Evolutionary conservation across 2,329 filamentous ascomycete genomes (phyloP).

Genomic region (Arthrobotrys musiformis): DNA sequence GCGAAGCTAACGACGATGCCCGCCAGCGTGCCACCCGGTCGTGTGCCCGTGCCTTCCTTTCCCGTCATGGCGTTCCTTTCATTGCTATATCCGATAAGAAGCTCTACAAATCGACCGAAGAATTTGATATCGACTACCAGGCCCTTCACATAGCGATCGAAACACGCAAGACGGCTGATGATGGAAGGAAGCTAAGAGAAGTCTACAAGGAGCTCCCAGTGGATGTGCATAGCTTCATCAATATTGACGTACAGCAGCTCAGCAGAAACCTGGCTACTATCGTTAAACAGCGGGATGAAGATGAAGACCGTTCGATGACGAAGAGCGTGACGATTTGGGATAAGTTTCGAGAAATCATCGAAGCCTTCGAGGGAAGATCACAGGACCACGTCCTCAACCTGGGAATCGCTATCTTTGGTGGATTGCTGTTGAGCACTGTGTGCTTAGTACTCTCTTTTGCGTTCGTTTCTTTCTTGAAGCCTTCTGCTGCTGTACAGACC

Average conservation of each 20-base stretch:
- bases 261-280: slow-evolving; percentile 68
- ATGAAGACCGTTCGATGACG: slow-evolving; percentile 3
- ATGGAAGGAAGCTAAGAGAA: slow-evolving; percentile 55
- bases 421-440: slow-evolving; percentile 27
- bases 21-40: slow-evolving; percentile 62
- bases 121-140: slow-evolving; percentile 63
- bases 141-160: slow-evolving; percentile 67
- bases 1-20: slow-evolving; percentile 64
- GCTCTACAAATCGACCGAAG: slow-evolving; percentile 62
- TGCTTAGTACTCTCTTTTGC: slow-evolving; percentile 22
- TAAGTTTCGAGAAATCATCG: slow-evolving; percentile 21
- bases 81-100: slow-evolving; percentile 67
- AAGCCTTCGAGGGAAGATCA: slow-evolving; percentile 12
- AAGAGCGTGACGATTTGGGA: slow-evolving; percentile 15
- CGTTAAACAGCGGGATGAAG: slow-evolving; percentile 41
- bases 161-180: slow-evolving; percentile 58
- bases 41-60: slow-evolving; percentile 66
- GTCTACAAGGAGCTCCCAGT: slow-evolving; percentile 65
- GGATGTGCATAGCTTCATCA: slow-evolving; percentile 66
- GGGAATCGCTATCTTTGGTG: not conserved
- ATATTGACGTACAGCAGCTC: slow-evolving; percentile 68
- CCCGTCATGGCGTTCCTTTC: slow-evolving; percentile 65
- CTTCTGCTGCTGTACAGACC: not conserved
- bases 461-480: slow-evolving; percentile 15
- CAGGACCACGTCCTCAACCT: slow-evolving; percentile 11